phyloP scores from a whole-genome alignment of 305 asterid species.

The Solanum chacoense region DNA sequence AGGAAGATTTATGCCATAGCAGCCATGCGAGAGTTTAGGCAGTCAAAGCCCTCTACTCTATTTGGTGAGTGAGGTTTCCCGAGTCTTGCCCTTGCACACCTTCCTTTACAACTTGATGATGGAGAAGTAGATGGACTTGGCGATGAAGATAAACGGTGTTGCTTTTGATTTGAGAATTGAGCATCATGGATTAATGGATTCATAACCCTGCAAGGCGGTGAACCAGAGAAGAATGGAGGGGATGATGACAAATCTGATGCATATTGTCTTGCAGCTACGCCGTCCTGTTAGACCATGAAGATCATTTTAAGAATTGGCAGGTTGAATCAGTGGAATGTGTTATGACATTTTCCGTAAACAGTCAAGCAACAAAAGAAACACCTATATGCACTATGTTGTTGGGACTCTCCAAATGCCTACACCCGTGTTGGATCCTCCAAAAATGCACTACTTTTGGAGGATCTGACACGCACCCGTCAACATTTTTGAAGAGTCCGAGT shows the following conservation, averaged over 20 bases:
- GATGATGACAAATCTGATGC: slow-evolving; percentile 21
- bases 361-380: not conserved
- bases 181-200: slow-evolving; percentile 36
- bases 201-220: slow-evolving; percentile 44
- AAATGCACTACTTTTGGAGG: not conserved
- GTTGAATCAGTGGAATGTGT: not conserved
- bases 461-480: not conserved
- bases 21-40: slow-evolving; percentile 21
- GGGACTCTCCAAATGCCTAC: not conserved
- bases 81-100: slow-evolving; percentile 15
- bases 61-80: slow-evolving; percentile 31
- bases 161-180: slow-evolving; percentile 27
- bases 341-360: not conserved
- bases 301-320: not conserved
- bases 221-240: slow-evolving; percentile 40
- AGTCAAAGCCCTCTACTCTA: slow-evolving; percentile 42
- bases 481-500: not conserved
- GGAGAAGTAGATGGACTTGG: slow-evolving; percentile 18
- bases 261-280: slow-evolving; percentile 18
- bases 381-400: not conserved
- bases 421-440: not conserved
- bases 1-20: slow-evolving; percentile 16
- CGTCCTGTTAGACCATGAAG: slow-evolving; percentile 26
- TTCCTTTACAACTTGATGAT: slow-evolving; percentile 15
- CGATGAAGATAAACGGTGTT: not conserved